Evolutionary conservation across 495 filamentous ascomycete species (phyloP), one percentile per base, ranked within the genome.

Genomic region (Tuber melanosporum): DNA sequence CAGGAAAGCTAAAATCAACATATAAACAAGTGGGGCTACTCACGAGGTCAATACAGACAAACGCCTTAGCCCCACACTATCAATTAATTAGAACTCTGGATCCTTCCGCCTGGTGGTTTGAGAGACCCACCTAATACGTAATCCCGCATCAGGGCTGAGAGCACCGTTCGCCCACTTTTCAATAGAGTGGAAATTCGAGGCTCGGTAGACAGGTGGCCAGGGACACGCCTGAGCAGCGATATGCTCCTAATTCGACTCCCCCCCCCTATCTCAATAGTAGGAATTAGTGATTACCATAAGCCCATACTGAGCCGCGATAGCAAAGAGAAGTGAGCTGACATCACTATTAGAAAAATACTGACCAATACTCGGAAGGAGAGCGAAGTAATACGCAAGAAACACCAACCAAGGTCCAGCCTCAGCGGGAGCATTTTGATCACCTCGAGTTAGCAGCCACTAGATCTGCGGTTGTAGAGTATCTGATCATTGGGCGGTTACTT

Each of bases 121-220:
- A 44, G 14, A 17, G 42, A 10, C n/a, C 32, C 22, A 39, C 57
- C 87, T 86, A 87, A 76, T 87, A 88, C 72, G 86, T 83, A 92
- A 94, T 43, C 92, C 92, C 83, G 94, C 90, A 32, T 92, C 89
- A 81, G 94, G 94, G 52, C 92, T 92, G 79, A 95, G 84, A 77
- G 91, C 91, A 47, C 89, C 88, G 79, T 94, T 91, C 75, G 92
- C 88, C 74, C 93, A 91, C 69, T 92, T 88, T 52, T 91, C 87
- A 71, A 91, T 91, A 81, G 92, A 94, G 52, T 91, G 86, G 36
- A 92, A 92, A 81, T 94, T 93, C 12, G 91, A 89, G 74, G 93
- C 92, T 20, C 92, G 89, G 22, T 10, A 52, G 43, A 94, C 87
- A 10, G 92, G 92, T 26, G 93, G 87, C 77, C 89, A 93, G 46